Evolutionary conservation across 257 asterid genomes (phyloP).

Genomic region (Nicotiana obtusifolia): DNA sequence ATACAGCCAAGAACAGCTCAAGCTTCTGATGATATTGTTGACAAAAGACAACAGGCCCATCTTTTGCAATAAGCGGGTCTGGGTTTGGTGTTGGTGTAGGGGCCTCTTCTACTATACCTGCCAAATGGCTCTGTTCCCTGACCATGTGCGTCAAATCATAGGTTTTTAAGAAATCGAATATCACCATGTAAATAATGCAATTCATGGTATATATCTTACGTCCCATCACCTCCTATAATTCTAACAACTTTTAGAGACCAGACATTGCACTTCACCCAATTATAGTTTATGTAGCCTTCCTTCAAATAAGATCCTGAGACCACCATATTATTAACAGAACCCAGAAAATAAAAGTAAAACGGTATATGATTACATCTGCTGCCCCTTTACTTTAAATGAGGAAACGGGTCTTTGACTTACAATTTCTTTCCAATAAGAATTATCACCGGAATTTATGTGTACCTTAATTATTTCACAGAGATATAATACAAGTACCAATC

Average conservation of each 20-base stretch:
- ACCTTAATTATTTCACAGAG: too few relatives aligned
- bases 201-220: not conserved
- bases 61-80: not conserved
- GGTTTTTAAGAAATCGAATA: constrained; percentile 8
- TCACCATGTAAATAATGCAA: not conserved
- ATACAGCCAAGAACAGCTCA: constrained; percentile 26
- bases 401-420: too few relatives aligned
- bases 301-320: not conserved
- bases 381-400: too few relatives aligned
- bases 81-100: not conserved
- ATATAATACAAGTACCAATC: too few relatives aligned
- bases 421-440: too few relatives aligned
- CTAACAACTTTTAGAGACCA: not conserved
- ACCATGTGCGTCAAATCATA: constrained; percentile 21
- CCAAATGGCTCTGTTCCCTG: not conserved
- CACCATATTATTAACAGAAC: not conserved
- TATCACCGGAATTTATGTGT: too few relatives aligned
- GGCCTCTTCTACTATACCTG: not conserved
- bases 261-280: not conserved
- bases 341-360: not conserved
- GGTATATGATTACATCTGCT: not conserved
- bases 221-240: not conserved
- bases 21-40: constrained; percentile 10
- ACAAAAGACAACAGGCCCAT: not conserved
- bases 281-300: not conserved